A percentile compares a stretch with the other conserved stretches of the same genome.
Evolutionary conservation across 345 rosid species (phyloP).

Genomic region (Populus tremula): DNA sequence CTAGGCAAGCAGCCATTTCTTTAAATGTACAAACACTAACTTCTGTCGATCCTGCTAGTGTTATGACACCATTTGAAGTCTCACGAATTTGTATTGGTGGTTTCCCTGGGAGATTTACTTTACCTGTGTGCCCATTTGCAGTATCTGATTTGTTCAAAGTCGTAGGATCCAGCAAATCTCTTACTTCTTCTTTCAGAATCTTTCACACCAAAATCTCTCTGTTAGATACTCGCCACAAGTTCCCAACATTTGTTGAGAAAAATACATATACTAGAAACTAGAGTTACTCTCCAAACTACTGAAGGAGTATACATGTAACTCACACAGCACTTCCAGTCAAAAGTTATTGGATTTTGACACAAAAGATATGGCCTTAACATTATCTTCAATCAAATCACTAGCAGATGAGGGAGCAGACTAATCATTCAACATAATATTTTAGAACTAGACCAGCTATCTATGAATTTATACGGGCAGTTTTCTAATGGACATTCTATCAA

Average conservation of each 20-base stretch:
- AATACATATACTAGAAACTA: conserved; percentile 8
- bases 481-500: neutral
- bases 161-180: conserved; percentile 78
- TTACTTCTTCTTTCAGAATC: conserved; percentile 99
- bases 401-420: neutral
- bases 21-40: conserved; percentile 65
- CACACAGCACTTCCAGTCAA: conserved; percentile 4
- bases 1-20: conserved; percentile 94
- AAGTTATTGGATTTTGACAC: neutral
- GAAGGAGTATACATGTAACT: neutral
- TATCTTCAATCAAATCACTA: neutral
- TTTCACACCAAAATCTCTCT: conserved; percentile 29
- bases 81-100: conserved; percentile 97
- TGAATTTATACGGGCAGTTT: neutral
- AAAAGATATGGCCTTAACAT: neutral
- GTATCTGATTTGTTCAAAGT: conserved; percentile 57
- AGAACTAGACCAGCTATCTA: neutral
- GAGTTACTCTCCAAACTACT: conserved; percentile 1
- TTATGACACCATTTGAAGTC: conserved; percentile 91
- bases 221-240: conserved; percentile 21
- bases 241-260: neutral
- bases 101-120: conserved; percentile 68
- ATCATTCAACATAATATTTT: neutral
- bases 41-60: conserved; percentile 98
- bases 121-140: conserved; percentile 51